phyloP scores from a whole-genome alignment of 176 grass and related monocot species.

The bread wheat (Triticum aestivum) region DNA sequence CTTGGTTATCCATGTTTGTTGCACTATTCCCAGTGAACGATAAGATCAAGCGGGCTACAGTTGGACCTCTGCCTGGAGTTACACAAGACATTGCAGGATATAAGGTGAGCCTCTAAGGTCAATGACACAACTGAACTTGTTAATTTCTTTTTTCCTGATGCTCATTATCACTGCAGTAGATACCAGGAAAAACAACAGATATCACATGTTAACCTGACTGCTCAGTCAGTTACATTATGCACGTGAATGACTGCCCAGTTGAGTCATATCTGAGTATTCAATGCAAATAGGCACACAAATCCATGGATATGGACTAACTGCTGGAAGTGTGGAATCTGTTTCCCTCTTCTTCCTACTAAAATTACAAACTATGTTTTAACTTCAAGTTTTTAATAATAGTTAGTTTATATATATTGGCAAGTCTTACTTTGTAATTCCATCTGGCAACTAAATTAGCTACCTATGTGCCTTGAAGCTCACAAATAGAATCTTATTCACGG shows the following conservation, averaged over 20 bases:
- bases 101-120: constrained; percentile 45
- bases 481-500: neutral
- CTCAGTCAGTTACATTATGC: neutral
- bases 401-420: neutral
- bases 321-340: neutral
- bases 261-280: neutral
- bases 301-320: neutral
- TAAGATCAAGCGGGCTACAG: constrained; percentile 74
- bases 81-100: constrained; percentile 97
- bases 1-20: constrained; percentile 31
- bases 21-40: constrained; percentile 55
- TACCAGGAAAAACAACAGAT: constrained; percentile 2
- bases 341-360: neutral
- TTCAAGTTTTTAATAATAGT: neutral
- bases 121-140: neutral
- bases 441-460: neutral
- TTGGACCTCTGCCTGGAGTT: constrained; percentile 92
- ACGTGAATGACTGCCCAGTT: neutral
- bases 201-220: neutral
- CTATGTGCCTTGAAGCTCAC: neutral
- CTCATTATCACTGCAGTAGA: neutral
- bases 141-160: neutral
- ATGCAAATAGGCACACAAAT: neutral
- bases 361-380: constrained; percentile 4
- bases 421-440: constrained; percentile 9